Percentiles rank a stretch among this genome's conserved stretches.
Evolutionary conservation across 2,329 filamentous ascomycete species (phyloP).

Genomic region (Cyphellophora europaea): DNA sequence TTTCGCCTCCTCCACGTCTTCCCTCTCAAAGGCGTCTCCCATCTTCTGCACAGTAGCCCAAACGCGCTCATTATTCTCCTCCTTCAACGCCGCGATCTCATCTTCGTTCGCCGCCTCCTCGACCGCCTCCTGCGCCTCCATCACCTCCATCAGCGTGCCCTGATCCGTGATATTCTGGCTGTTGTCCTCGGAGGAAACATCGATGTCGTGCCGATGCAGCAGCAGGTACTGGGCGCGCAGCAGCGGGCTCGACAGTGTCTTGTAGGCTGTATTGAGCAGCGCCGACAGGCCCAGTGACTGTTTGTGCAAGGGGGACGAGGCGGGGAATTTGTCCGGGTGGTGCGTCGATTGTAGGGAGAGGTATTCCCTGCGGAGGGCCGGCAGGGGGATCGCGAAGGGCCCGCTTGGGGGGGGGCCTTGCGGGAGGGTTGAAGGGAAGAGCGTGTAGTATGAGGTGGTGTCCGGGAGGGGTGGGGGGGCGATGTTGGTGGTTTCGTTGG

Average conservation of each 20-base stretch:
- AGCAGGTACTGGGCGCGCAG: slow-evolving; percentile 83
- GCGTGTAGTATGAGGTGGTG: slow-evolving; percentile 61
- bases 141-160: slow-evolving; percentile 71
- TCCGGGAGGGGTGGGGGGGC: slow-evolving; percentile 9
- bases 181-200: slow-evolving; percentile 68
- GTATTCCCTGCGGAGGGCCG: slow-evolving; percentile 71
- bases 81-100: slow-evolving; percentile 55
- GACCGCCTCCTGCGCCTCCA: slow-evolving; percentile 70
- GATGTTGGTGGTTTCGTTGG: slow-evolving; percentile 1
- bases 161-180: slow-evolving; percentile 58
- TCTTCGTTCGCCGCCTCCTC: slow-evolving; percentile 49
- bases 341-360: slow-evolving; percentile 61
- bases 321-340: slow-evolving; percentile 41
- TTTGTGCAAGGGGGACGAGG: slow-evolving; percentile 34
- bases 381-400: slow-evolving; percentile 64
- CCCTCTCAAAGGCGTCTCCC: slow-evolving; percentile 54
- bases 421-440: slow-evolving; percentile 76
- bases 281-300: slow-evolving; percentile 70
- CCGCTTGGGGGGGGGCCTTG: slow-evolving; percentile 67
- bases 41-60: slow-evolving; percentile 52
- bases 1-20: slow-evolving; percentile 58
- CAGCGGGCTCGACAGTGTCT: slow-evolving; percentile 69
- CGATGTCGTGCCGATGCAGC: slow-evolving; percentile 54
- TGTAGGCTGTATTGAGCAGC: slow-evolving; percentile 85
- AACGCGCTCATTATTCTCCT: slow-evolving; percentile 61